Evolutionary conservation across 1,284 basidiomycete genomes (phyloP), one percentile per base, ranked within the genome.

Genomic region (Cryptococcus maquisensis): DNA sequence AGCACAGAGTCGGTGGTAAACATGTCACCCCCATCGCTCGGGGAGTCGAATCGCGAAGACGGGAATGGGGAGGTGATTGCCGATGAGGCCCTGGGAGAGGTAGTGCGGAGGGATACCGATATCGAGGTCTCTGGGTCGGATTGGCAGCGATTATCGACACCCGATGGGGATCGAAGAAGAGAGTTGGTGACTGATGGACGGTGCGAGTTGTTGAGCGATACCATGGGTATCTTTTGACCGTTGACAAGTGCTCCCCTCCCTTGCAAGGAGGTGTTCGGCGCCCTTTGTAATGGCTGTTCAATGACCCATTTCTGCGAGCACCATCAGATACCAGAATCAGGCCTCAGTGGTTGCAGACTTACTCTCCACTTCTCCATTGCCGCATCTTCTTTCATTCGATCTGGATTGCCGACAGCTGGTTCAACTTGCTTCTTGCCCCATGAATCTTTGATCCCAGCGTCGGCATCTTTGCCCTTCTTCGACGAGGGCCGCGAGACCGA

Each of bases 361-460:
- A 73, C 71, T 57, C 72, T 61, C 72, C 72, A 74, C 55, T 72
- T 74, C 16, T 63, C 62, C 59, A 74, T 56, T 2, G 70, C 72
- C 18, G 62, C 52, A 13, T 72, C 69, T 32, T 71, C 66, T 49
- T 68, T 69, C 18, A 38, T 51, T 41, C 43, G 40, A 15, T 47
- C 52, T 7, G 6, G 18, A n/a, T 51, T 24, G 7, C 23, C 49
- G 6, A 13, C 26, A 8, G 24, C 21, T 16, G 35, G 20, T 18
- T 15, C 47, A 24, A 10, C 28, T 12, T 32, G 13, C 20, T 39
- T n/a, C 39, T 9, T 18, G 12, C 39, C n/a, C 7, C 39, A 9
- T 9, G 9, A 16, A 24, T n/a, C 24, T 47, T 43, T 16, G 10
- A 15, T 18, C 32, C 38, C 26, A 36, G 50, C 47, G 49, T 52